These are phyloP conservation scores for Neostapfia colusana DNA, from an alignment of 176 grass and related monocot species.

Conservation along the genomic window DNA sequence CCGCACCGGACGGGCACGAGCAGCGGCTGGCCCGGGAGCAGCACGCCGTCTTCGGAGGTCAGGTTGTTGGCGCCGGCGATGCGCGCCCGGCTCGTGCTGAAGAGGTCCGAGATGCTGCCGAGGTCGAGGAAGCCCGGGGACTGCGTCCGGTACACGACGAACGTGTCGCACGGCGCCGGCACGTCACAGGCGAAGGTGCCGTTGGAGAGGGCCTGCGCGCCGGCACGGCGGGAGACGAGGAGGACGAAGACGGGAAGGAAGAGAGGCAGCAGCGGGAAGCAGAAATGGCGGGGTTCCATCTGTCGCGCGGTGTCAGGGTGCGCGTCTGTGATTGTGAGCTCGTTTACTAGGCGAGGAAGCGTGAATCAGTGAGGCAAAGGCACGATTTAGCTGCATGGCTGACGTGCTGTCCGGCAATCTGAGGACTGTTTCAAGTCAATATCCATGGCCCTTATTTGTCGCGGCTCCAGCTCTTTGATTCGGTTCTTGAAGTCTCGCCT, in stretches of 20 bases:
- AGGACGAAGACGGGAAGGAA: neutral
- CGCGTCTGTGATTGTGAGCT: neutral
- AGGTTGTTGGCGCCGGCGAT: conserved; percentile 54
- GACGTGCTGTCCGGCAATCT: neutral
- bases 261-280: neutral
- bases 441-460: conserved; percentile 11
- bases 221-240: conserved; percentile 15
- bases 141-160: conserved; percentile 59
- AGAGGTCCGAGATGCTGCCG: conserved; percentile 58
- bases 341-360: neutral
- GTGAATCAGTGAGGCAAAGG: neutral
- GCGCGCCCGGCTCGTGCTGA: conserved; percentile 46
- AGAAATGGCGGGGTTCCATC: conserved; percentile 27
- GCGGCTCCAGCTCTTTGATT: conserved; percentile 34
- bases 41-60: conserved; percentile 40
- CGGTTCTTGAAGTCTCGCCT: neutral
- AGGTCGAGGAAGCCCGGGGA: conserved; percentile 32
- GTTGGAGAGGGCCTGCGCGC: neutral
- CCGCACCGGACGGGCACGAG: conserved; percentile 51
- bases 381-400: neutral
- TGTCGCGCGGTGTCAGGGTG: neutral
- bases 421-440: conserved; percentile 10
- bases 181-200: conserved; percentile 34
- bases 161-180: conserved; percentile 41
- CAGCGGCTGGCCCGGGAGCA: conserved; percentile 54